These are phyloP conservation scores for Cutaneotrichosporon sp. DNA, from an alignment of 1,284 basidiomycete genomes.

Conservation along the genomic window DNA sequence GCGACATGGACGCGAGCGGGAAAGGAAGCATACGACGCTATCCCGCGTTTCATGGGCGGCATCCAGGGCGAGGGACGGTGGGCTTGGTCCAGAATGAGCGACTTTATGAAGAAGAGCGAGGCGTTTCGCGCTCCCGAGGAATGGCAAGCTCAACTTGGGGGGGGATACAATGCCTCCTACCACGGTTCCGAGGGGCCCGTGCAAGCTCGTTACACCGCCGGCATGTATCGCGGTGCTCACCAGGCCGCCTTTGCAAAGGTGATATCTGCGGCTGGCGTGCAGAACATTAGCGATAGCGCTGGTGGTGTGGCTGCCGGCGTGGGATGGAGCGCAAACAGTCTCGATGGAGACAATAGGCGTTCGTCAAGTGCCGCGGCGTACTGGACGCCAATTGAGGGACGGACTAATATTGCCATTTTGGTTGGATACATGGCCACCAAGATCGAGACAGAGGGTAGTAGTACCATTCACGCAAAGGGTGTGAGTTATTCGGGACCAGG, in stretches of 20 bases:
- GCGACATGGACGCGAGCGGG: conserved; percentile 59
- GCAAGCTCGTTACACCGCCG: conserved; percentile 54
- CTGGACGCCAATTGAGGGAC: conserved; percentile 45
- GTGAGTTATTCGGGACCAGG: conserved; percentile 56
- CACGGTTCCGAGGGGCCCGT: conserved; percentile 62
- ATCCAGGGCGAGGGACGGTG: conserved; percentile 55
- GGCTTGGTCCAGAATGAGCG: conserved; percentile 61
- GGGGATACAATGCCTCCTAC: conserved; percentile 47
- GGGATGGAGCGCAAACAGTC: conserved; percentile 50
- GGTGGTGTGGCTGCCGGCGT: conserved; percentile 63
- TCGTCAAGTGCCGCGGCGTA: conserved; percentile 56
- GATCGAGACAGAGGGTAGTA: conserved; percentile 55
- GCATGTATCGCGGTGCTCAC: conserved; percentile 62
- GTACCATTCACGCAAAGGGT: conserved; percentile 59
- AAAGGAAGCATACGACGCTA: conserved; percentile 62
- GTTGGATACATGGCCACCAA: conserved; percentile 62
- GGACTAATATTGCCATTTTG: conserved; percentile 64
- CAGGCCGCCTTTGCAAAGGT: conserved; percentile 59
- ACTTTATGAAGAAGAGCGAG: conserved; percentile 62
- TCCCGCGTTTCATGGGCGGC: conserved; percentile 55
- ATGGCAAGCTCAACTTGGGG: conserved; percentile 58
- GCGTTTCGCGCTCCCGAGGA: conserved; percentile 60
- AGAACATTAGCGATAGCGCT: conserved; percentile 56
- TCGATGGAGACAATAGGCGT: conserved; percentile 47
- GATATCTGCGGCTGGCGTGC: conserved; percentile 35